phyloP scores from a whole-genome alignment of 2,329 filamentous ascomycete species.

The Talaromyces sp. region DNA sequence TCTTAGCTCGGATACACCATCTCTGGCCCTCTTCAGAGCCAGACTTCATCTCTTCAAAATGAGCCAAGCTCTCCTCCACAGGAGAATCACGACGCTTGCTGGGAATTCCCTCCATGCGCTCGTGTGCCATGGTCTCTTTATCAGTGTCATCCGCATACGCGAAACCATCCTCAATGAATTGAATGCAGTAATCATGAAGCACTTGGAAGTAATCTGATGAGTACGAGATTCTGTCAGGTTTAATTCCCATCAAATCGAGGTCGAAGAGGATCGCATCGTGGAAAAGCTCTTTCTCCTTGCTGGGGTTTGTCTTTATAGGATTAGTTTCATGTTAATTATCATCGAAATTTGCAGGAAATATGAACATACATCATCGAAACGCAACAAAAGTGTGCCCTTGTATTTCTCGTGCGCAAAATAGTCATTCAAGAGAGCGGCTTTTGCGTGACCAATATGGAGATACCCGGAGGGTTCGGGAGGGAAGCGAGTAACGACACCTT shows the following conservation, averaged over 20 bases:
- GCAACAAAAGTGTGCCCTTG: conserved; percentile 82
- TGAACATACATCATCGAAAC: conserved; percentile 71
- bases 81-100: conserved; percentile 75
- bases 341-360: not conserved
- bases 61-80: conserved; percentile 78
- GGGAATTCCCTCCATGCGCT: conserved; percentile 79
- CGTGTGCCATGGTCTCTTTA: conserved; percentile 78
- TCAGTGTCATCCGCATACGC: conserved; percentile 95
- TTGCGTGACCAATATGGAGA: conserved; percentile 92
- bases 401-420: conserved; percentile 95
- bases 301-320: conserved; percentile 68
- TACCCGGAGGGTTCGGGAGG: conserved; percentile 93
- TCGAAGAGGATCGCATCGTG: conserved; percentile 93
- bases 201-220: conserved; percentile 95
- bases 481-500: conserved; percentile 89
- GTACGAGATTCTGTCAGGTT: conserved; percentile 80
- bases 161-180: conserved; percentile 79
- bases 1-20: conserved; percentile 94
- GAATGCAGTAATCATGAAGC: conserved; percentile 79
- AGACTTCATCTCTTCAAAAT: conserved; percentile 91
- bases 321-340: too few relatives aligned
- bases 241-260: conserved; percentile 84
- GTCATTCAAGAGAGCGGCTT: conserved; percentile 88
- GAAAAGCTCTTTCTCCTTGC: conserved; percentile 95
- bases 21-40: conserved; percentile 72